Evolutionary conservation across 257 asterid genomes (phyloP), one percentile per base, ranked within the genome.

Genomic region (Solanum dulcamara): DNA sequence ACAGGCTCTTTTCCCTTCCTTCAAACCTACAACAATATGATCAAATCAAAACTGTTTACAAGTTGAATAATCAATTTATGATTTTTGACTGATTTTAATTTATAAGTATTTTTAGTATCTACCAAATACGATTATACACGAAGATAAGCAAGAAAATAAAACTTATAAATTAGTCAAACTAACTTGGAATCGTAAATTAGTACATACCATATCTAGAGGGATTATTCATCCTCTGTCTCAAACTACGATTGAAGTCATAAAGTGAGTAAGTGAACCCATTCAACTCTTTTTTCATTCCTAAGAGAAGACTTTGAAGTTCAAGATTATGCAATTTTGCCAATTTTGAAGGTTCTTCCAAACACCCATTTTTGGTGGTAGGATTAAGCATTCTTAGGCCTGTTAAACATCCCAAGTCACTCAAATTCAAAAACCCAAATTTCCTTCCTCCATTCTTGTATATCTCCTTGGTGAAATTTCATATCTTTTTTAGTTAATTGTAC

Each of bases 341-440:
- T 24, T 37, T 7, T 42, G 95, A 88, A 64, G 89, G 90, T 72
- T 91, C 92, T 87, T 86, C 83, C 35, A 93, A 81, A 88, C 97
- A 94, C 15, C 81, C 89, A 33, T 84, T 87, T 44, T 85, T 62
- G 22, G 37, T 74, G 48, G 75, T 80, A 5, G 89, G 88, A n/a
- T 77, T 62, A 57, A 91, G 89, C 84, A 91, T 81, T 89, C 93
- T 92, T 18, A 93, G 38, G 80, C 92, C 94, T 0, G 97, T 96
- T 12, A 87, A 5, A 81, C 96, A 94, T 67, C 96, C 94, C 89
- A 93, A 82, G 38, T 91, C 92, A 66, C 94, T 93, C 38, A n/a
- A 94, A 79, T 91, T 91, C 22, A 92, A 62, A 83, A 93, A 91
- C 85, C 90, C 91, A 20, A 94, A 92, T 88, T 92, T 93, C 42